phyloP scores from a whole-genome alignment of 1,284 basidiomycete genomes.

The Peniophora sp. region DNA sequence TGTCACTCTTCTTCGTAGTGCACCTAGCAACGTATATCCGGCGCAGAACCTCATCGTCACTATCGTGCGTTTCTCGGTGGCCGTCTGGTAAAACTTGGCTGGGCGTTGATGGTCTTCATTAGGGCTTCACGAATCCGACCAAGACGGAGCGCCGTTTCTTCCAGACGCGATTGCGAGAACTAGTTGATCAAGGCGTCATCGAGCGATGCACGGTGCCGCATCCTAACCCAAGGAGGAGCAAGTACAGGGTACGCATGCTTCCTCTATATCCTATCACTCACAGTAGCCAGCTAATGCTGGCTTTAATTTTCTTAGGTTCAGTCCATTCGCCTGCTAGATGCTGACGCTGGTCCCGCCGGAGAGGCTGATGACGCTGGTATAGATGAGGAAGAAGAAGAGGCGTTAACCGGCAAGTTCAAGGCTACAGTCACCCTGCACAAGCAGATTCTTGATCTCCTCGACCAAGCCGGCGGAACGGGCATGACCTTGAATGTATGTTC shows the following conservation, averaged over 20 bases:
- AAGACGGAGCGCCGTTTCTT: constrained; percentile 74
- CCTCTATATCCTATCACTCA: constrained; percentile 27
- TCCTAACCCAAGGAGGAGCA: constrained; percentile 32
- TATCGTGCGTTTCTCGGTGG: constrained; percentile 39
- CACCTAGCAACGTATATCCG: constrained; percentile 57
- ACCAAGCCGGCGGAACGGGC: constrained; percentile 55
- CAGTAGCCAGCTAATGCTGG: too few relatives aligned
- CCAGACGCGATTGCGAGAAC: constrained; percentile 57
- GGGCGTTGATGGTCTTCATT: not conserved
- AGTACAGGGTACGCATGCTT: constrained; percentile 50
- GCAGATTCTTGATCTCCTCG: constrained; percentile 65
- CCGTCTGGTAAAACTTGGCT: not conserved
- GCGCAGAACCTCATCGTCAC: constrained; percentile 63
- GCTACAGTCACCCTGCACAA: constrained; percentile 61
- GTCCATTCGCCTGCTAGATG: constrained; percentile 6
- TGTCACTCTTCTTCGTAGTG: constrained; percentile 58
- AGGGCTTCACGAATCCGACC: constrained; percentile 69
- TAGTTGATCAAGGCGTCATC: constrained; percentile 61
- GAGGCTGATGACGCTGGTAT: constrained; percentile 7
- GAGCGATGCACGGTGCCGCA: constrained; percentile 66
- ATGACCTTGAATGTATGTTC: constrained; percentile 59
- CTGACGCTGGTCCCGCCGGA: constrained; percentile 5
- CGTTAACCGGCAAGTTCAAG: constrained; percentile 36
- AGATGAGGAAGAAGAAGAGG: constrained; percentile 7
- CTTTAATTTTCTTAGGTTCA: not conserved